Evolutionary conservation across 768 basidiomycete genomes (phyloP), one percentile per base, ranked within the genome.

Genomic region (Trametes cingulata): DNA sequence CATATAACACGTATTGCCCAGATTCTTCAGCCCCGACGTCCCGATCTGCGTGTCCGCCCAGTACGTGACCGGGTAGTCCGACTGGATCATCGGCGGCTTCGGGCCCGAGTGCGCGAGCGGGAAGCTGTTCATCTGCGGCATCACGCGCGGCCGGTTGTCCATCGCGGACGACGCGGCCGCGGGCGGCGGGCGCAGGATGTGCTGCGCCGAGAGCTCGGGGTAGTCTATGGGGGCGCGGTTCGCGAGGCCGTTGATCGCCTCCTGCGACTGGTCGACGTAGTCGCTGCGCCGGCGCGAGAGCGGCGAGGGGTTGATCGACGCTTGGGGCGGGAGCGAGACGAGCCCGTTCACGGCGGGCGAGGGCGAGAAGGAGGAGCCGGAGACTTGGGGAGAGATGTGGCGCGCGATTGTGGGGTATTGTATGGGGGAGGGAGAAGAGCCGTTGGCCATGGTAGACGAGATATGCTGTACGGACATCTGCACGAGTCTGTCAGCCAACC

Each of bases 1-100:
- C 94, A 98, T 98, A 71, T 98, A 99, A 73, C 97, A 99, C 8
- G 97, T 99, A 72, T 98, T 98, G 17, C 91, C 88, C 61, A 98
- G 70, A 71, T 99, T 99, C 82, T 95, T 95, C 70, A 99, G 73
- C 3, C 96, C 96, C 0, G 87, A 85, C 19, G 85, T 86, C 22
- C 88, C 89, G 54, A 95, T 85, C 61, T 88, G 83, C 40, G 85
- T 78, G 70, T 95, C 91, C 14, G 80, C 74, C 95, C 95, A 98
- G 72, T 90, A 95, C 6, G 79, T 79, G 20, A 93, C 86, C 4
- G 91, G 89, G 69, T 91, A 95, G 46, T 88, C 85, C n/a, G 84
- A 86, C 27, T 75, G 73, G 63, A 91, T 89, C 24, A 83, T 82
- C 17, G 90, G 90, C 1, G 85, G 82, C 61, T 76, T 81, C 0